These are phyloP conservation scores for Hypoxylon rubiginosum DNA, from an alignment of 2,329 filamentous ascomycete species.

Conservation along the genomic window DNA sequence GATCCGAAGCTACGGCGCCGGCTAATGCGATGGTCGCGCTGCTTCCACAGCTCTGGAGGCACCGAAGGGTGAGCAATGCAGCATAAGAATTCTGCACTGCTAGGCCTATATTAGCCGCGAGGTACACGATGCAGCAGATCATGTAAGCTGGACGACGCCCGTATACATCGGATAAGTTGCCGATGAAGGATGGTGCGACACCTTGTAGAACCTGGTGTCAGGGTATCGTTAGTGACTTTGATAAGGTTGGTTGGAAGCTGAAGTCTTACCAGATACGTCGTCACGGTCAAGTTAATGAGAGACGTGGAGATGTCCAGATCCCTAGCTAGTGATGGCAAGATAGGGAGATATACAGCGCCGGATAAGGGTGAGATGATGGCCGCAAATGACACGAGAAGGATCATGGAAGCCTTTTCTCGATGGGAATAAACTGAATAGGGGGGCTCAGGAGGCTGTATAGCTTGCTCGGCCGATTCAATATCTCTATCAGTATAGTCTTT, in stretches of 20 bases:
- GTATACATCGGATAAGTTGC: slow-evolving; percentile 55
- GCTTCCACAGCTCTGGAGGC: slow-evolving; percentile 35
- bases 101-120: slow-evolving; percentile 50
- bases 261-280: slow-evolving; percentile 40
- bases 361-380: slow-evolving; percentile 39
- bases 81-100: slow-evolving; percentile 29
- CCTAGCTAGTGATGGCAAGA: slow-evolving; percentile 26
- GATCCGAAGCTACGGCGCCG: slow-evolving; percentile 39
- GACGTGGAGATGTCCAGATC: slow-evolving; percentile 36
- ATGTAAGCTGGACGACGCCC: slow-evolving; percentile 58
- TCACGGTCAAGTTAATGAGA: slow-evolving; percentile 44
- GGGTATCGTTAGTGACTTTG: neutral
- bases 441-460: neutral
- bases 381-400: slow-evolving; percentile 29
- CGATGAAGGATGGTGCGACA: slow-evolving; percentile 57
- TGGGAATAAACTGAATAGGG: slow-evolving; percentile 35
- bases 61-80: slow-evolving; percentile 28
- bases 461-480: neutral
- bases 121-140: slow-evolving; percentile 54
- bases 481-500: neutral
- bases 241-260: too few relatives aligned
- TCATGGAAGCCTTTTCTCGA: slow-evolving; percentile 34
- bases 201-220: slow-evolving; percentile 55
- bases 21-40: slow-evolving; percentile 30
- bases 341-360: slow-evolving; percentile 42